A percentile compares a stretch with the other conserved stretches of the same genome.
These are phyloP conservation scores for Populus tomentosa DNA, from an alignment of 441 rosid genomes.

Conservation along the genomic window DNA sequence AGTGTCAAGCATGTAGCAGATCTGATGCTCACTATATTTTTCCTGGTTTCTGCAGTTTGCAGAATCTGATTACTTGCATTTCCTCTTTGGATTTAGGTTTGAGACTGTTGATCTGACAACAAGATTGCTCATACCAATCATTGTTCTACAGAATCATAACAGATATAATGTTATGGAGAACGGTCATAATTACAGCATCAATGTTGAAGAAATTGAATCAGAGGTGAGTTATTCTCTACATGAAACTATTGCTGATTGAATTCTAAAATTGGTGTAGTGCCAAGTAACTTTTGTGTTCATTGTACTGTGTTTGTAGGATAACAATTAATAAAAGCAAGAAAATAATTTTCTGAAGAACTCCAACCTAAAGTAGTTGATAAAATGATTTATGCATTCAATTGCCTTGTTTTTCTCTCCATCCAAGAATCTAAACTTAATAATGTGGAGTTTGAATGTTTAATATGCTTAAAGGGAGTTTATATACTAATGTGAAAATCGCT, in stretches of 20 bases:
- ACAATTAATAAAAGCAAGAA: not conserved
- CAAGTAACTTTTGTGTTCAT: not conserved
- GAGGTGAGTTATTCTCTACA: slow-evolving; percentile 49
- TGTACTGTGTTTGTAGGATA: not conserved
- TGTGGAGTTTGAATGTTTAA: not conserved
- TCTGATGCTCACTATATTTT: not conserved
- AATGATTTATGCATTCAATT: not conserved
- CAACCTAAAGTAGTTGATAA: not conserved
- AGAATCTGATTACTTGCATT: slow-evolving; percentile 22
- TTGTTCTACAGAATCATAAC: slow-evolving; percentile 94
- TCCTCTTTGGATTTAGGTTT: slow-evolving; percentile 56
- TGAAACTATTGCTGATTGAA: slow-evolving; percentile 5
- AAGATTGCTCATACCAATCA: slow-evolving; percentile 89
- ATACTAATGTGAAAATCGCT: not conserved
- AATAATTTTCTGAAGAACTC: not conserved
- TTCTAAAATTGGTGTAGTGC: not conserved
- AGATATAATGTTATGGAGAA: slow-evolving; percentile 81
- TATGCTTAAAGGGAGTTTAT: not conserved
- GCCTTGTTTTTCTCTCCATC: not conserved
- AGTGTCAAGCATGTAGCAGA: slow-evolving; percentile 3
- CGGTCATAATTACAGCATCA: slow-evolving; percentile 88
- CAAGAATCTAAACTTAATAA: not conserved
- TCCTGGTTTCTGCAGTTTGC: not conserved
- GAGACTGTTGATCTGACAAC: slow-evolving; percentile 90
- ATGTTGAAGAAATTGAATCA: slow-evolving; percentile 71